Percentiles rank a stretch among this genome's conserved stretches.
Conservation (phyloP, 345 rosid species). For the Citrus medica region DNA sequence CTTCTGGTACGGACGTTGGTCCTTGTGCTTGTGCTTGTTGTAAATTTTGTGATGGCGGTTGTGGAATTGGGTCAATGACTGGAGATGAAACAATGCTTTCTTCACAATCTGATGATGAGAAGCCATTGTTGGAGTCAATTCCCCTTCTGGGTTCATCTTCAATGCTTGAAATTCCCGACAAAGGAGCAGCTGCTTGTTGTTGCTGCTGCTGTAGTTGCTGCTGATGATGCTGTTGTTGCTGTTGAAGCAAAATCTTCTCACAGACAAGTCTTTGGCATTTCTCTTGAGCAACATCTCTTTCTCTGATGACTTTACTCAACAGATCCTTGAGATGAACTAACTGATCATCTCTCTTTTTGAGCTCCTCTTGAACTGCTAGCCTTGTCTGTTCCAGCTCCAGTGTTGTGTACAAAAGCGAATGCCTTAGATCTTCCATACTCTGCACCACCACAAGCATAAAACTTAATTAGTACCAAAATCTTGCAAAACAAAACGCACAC, state of each 20-base stretch:
- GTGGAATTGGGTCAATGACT: constrained; percentile 38
- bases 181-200: constrained; percentile 46
- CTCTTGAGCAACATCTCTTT: constrained; percentile 69
- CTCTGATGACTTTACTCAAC: constrained; percentile 49
- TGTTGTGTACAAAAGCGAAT: constrained; percentile 57
- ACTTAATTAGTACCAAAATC: not conserved
- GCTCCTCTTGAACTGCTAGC: constrained; percentile 63
- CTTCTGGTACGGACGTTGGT: constrained; percentile 24
- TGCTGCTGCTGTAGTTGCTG: not conserved
- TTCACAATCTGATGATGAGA: constrained; percentile 86
- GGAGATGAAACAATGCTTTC: constrained; percentile 90
- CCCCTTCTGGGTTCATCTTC: constrained; percentile 79
- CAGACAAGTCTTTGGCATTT: constrained; percentile 55
- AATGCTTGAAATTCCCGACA: constrained; percentile 81
- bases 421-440: constrained; percentile 72
- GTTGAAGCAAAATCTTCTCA: constrained; percentile 52
- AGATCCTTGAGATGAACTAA: constrained; percentile 50
- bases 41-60: constrained; percentile 4
- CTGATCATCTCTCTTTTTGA: constrained; percentile 66
- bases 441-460: constrained; percentile 24
- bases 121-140: constrained; percentile 66
- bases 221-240: constrained; percentile 28
- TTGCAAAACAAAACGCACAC: not conserved
- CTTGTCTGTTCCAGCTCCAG: constrained; percentile 85
- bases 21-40: constrained; percentile 7